Conservation (phyloP, 2,329 filamentous ascomycete species). For the Pestalotiopsis sp. region DNA sequence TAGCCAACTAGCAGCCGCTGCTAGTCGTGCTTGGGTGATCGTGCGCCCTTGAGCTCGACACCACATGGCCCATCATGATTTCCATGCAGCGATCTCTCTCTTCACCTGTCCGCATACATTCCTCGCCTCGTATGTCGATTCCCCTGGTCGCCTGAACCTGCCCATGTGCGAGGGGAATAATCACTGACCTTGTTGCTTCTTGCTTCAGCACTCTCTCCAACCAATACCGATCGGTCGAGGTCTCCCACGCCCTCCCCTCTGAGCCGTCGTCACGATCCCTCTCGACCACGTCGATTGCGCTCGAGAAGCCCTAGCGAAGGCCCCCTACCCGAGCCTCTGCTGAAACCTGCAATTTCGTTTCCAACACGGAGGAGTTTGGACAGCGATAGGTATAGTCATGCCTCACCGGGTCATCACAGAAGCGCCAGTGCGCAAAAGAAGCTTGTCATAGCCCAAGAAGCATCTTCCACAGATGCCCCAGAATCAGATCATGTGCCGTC, state of each 20-base stretch:
- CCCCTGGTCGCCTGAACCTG: neutral
- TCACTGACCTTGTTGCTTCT: constrained; percentile 41
- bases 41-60: constrained; percentile 22
- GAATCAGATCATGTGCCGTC: constrained; percentile 16
- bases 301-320: constrained; percentile 51
- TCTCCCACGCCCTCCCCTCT: constrained; percentile 58
- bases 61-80: constrained; percentile 57
- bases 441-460: constrained; percentile 50
- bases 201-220: constrained; percentile 50
- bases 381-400: constrained; percentile 39
- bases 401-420: constrained; percentile 31
- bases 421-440: constrained; percentile 43
- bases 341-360: constrained; percentile 42
- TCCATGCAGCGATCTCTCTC: constrained; percentile 65
- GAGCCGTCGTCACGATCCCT: constrained; percentile 50
- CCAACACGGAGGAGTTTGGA: constrained; percentile 45
- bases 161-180: neutral
- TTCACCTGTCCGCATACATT: constrained; percentile 60
- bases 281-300: constrained; percentile 51
- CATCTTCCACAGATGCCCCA: constrained; percentile 19
- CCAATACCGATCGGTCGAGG: constrained; percentile 53
- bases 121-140: constrained; percentile 60
- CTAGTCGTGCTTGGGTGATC: constrained; percentile 37
- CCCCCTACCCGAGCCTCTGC: constrained; percentile 46
- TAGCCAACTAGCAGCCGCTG: constrained; percentile 30